A percentile compares a stretch with the other conserved stretches of the same genome.
phyloP scores from a whole-genome alignment of 805 yeast genomes.

The Diddensiella caesifluorescens region DNA sequence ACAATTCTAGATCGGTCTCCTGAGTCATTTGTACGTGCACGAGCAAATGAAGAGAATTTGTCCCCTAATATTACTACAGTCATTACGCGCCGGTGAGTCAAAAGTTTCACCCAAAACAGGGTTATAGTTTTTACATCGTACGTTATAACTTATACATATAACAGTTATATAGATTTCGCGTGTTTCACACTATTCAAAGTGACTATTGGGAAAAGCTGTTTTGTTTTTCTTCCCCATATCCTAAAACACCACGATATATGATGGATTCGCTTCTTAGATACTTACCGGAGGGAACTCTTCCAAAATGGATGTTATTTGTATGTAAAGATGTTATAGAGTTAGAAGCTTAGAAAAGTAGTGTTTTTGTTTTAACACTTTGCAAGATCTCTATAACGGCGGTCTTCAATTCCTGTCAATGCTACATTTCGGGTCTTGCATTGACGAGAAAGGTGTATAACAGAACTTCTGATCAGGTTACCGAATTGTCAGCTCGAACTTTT shows the following conservation, averaged over 20 bases:
- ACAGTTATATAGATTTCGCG: too few relatives aligned
- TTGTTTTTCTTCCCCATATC: too few relatives aligned
- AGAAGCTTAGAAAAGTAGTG: constrained; percentile 34
- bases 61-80: constrained; percentile 11
- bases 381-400: constrained; percentile 78
- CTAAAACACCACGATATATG: not conserved
- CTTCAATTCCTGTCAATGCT: constrained; percentile 86
- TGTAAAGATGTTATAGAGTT: constrained; percentile 20
- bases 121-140: too few relatives aligned
- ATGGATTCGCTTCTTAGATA: not conserved
- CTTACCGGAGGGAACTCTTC: constrained; percentile 45
- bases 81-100: too few relatives aligned
- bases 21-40: constrained; percentile 18
- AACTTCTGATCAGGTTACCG: constrained; percentile 44
- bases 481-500: constrained; percentile 87
- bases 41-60: constrained; percentile 12
- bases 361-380: too few relatives aligned
- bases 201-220: too few relatives aligned
- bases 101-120: too few relatives aligned
- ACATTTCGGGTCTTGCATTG: constrained; percentile 63
- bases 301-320: constrained; percentile 74
- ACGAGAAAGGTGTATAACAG: constrained; percentile 75
- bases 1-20: constrained; percentile 16
- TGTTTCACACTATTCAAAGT: too few relatives aligned
- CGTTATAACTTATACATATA: too few relatives aligned